A percentile compares a stretch with the other conserved stretches of the same genome.
These are phyloP conservation scores for Uncinocarpus reesii DNA, from an alignment of 2,329 filamentous ascomycete species.

Conservation along the genomic window DNA sequence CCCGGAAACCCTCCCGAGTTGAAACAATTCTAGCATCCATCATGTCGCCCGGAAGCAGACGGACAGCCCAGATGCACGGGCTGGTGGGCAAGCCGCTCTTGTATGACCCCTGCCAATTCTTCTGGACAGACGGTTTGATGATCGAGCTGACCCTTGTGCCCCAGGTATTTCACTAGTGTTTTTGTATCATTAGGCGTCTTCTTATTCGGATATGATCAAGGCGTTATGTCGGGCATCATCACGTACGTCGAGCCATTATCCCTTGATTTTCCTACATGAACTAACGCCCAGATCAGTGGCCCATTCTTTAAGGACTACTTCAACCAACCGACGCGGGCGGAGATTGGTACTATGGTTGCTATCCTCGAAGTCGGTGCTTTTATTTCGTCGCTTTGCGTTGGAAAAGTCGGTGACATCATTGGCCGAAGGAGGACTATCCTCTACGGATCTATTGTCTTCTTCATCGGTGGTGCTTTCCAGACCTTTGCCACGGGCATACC, in stretches of 20 bases:
- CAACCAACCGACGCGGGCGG: slow-evolving; percentile 70
- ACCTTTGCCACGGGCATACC: slow-evolving; percentile 70
- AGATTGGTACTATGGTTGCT: slow-evolving; percentile 94
- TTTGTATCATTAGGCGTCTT: slow-evolving; percentile 55
- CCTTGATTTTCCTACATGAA: not conserved
- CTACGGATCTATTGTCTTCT: slow-evolving; percentile 84
- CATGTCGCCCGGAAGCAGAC: slow-evolving; percentile 67
- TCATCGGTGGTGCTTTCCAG: slow-evolving; percentile 73
- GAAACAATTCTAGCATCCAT: slow-evolving; percentile 66
- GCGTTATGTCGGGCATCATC: slow-evolving; percentile 60
- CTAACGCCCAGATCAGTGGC: slow-evolving; percentile 42
- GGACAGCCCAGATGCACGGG: slow-evolving; percentile 67
- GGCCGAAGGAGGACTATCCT: slow-evolving; percentile 82
- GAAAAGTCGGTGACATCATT: slow-evolving; percentile 81
- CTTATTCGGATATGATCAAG: slow-evolving; percentile 55
- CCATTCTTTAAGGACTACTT: slow-evolving; percentile 87
- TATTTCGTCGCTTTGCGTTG: slow-evolving; percentile 75
- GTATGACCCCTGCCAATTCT: slow-evolving; percentile 39
- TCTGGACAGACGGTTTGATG: slow-evolving; percentile 8
- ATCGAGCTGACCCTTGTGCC: not conserved
- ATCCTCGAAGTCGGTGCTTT: slow-evolving; percentile 92
- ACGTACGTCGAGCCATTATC: slow-evolving; percentile 39
- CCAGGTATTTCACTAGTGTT: slow-evolving; percentile 86
- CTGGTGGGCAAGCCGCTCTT: slow-evolving; percentile 91
- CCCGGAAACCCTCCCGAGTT: slow-evolving; percentile 52